Evolutionary conservation across 73 alveolate species (phyloP).

Genomic region (Stentor roeselii): DNA sequence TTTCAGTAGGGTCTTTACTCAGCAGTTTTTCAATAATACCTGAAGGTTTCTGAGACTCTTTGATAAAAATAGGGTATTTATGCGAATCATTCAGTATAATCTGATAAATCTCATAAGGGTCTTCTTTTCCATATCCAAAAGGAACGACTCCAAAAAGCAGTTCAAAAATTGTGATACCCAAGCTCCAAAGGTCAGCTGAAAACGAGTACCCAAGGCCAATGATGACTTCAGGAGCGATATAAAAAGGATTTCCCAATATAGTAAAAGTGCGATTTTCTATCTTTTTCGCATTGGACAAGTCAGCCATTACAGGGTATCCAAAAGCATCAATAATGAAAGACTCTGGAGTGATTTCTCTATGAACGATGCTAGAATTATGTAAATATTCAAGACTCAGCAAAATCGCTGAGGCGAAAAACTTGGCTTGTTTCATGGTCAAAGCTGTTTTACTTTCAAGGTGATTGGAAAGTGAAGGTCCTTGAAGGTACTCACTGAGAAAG

Average conservation of each 20-base stretch:
- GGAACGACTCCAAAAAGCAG: conserved; percentile 35
- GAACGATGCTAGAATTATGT: background rate
- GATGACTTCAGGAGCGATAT: conserved; percentile 80
- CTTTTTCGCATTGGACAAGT: conserved; percentile 31
- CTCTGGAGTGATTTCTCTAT: conserved; percentile 8
- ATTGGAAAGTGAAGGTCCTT: background rate
- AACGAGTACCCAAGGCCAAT: conserved; percentile 59
- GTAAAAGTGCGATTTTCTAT: conserved; percentile 27
- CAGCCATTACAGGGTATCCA: conserved; percentile 7
- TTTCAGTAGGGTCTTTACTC: background rate
- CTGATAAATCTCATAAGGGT: conserved; percentile 59
- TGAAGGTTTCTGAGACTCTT: background rate
- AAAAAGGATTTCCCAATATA: conserved; percentile 68
- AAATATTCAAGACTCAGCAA: conserved; percentile 6
- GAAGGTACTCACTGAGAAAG: background rate
- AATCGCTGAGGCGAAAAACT: conserved; percentile 3
- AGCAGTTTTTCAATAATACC: background rate
- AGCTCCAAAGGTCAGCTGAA: conserved; percentile 39
- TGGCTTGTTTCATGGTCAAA: background rate
- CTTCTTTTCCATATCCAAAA: conserved; percentile 70
- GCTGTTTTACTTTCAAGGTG: background rate
- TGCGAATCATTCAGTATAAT: conserved; percentile 34
- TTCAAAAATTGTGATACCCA: conserved; percentile 35
- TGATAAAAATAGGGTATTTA: conserved; percentile 40
- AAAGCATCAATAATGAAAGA: background rate